Evolutionary conservation across 1,284 basidiomycete species (phyloP), one percentile per base, ranked within the genome.

Genomic region (Mycena citricolor): DNA sequence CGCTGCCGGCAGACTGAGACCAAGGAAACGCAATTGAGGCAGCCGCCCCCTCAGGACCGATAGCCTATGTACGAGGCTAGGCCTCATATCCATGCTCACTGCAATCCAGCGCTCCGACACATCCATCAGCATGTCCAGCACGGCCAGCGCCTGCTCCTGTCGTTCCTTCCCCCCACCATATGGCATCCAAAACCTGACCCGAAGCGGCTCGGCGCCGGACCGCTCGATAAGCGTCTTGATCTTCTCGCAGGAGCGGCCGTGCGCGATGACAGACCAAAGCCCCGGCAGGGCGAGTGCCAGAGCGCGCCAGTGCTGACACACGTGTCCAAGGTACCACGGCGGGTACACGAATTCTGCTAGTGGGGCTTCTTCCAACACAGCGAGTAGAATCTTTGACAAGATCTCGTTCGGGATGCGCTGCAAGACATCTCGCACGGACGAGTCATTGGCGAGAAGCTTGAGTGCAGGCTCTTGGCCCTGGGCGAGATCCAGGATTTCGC

Each of bases 271-370:
- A 5, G 11, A 30, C 50, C 50, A 52, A 8, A 52, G 42, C 22
- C 8, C 13, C 1, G 50, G 42, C 4, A 44, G 20, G 0, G 35
- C 38, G 8, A 45, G 37, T 4, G 42, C 25, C 14, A 49, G 44
- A 34, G 11, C 22, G 1, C 50, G 39, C 42, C 42, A 52, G 4
- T 24, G 31, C 14, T 33, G 30, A 17, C 42, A 52, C 5, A 52
- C 32, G 5, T 52, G 46, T 6, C 20, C 37, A 1, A 48, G 39
- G 17, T 7, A 3, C 36, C 28, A 29, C 3, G 36, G 37, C 25
- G 40, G 40, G 23, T 8, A 22, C 7, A 14, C 29, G 11, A 34
- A 21, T 3, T 44, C 37, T 37, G 39, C 47, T 5, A n/a, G 19
- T 3, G 32, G 32, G 2, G 25, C 8, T 8, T 32, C 6, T 4